A percentile compares a stretch with the other conserved stretches of the same genome.
Conservation (phyloP, 805 yeast species). For the Ogataea glucozyma region DNA sequence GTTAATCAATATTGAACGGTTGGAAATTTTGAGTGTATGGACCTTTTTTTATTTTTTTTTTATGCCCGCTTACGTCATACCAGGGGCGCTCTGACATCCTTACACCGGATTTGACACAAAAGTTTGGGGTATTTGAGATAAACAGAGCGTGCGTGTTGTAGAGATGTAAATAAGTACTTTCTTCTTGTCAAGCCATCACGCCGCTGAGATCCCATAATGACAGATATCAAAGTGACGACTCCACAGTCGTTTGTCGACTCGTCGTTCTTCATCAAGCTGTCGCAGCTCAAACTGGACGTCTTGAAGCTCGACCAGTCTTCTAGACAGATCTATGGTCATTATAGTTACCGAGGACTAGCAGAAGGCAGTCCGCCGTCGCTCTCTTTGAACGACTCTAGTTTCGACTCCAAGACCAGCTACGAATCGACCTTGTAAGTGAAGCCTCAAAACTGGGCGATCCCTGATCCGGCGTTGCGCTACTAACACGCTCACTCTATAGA, state of each 20-base stretch:
- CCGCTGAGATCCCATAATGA: slow-evolving; percentile 2
- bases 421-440: slow-evolving; percentile 20
- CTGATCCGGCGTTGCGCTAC: too few relatives aligned
- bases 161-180: neutral
- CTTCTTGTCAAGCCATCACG: neutral
- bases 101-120: slow-evolving; percentile 2
- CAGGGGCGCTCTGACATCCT: slow-evolving; percentile 1
- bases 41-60: neutral
- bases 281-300: slow-evolving; percentile 72
- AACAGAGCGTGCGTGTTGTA: too few relatives aligned
- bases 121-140: slow-evolving; percentile 10
- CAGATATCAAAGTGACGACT: slow-evolving; percentile 45
- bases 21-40: neutral
- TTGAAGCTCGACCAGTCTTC: slow-evolving; percentile 60
- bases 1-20: neutral
- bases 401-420: slow-evolving; percentile 21
- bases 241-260: slow-evolving; percentile 79
- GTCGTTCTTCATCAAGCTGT: slow-evolving; percentile 76
- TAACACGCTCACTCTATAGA: slow-evolving; percentile 2
- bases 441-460: too few relatives aligned
- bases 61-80: neutral
- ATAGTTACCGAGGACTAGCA: slow-evolving; percentile 32
- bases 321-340: slow-evolving; percentile 44
- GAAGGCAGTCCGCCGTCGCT: slow-evolving; percentile 34
- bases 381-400: slow-evolving; percentile 36